Conservation (phyloP, 371 early-diverging fungal species). For the Lichtheimia hyalospora region DNA sequence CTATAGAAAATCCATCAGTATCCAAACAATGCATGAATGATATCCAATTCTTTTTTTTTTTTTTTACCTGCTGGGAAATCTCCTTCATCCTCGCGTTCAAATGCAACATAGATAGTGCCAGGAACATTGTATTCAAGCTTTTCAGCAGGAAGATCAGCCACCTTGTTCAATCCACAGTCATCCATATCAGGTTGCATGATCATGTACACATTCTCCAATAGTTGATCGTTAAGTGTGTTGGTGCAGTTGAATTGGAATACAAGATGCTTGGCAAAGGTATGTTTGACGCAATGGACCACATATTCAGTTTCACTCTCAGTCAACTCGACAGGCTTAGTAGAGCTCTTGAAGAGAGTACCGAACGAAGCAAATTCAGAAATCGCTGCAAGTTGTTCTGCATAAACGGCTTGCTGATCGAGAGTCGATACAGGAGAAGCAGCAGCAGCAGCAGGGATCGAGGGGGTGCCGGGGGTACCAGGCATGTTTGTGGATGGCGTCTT, state of each 20-base stretch:
- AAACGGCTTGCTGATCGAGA: slow-evolving; percentile 67
- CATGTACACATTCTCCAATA: slow-evolving; percentile 90
- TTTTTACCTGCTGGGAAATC: slow-evolving; percentile 56
- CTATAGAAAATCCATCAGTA: slow-evolving; percentile 24
- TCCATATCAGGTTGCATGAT: slow-evolving; percentile 77
- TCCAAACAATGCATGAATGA: not conserved
- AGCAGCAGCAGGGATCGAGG: slow-evolving; percentile 22
- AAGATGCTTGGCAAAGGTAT: slow-evolving; percentile 85
- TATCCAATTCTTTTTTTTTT: not conserved
- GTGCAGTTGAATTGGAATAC: slow-evolving; percentile 95
- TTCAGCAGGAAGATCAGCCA: slow-evolving; percentile 65
- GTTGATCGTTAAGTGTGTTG: slow-evolving; percentile 91
- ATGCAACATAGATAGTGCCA: slow-evolving; percentile 83
- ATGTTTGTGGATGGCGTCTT: slow-evolving; percentile 18
- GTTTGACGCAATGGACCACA: slow-evolving; percentile 88
- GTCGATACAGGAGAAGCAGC: slow-evolving; percentile 32
- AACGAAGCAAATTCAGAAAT: slow-evolving; percentile 84
- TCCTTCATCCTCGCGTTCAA: slow-evolving; percentile 57
- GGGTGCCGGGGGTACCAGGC: slow-evolving; percentile 18
- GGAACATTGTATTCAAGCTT: slow-evolving; percentile 80
- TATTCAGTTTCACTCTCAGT: slow-evolving; percentile 98
- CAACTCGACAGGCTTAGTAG: slow-evolving; percentile 72
- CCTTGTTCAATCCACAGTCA: slow-evolving; percentile 58
- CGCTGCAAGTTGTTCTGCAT: slow-evolving; percentile 73
- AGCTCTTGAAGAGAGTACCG: slow-evolving; percentile 86